Conservation (phyloP, 1,139 yeast species). For the Pneumocystis wakefieldiae region DNA sequence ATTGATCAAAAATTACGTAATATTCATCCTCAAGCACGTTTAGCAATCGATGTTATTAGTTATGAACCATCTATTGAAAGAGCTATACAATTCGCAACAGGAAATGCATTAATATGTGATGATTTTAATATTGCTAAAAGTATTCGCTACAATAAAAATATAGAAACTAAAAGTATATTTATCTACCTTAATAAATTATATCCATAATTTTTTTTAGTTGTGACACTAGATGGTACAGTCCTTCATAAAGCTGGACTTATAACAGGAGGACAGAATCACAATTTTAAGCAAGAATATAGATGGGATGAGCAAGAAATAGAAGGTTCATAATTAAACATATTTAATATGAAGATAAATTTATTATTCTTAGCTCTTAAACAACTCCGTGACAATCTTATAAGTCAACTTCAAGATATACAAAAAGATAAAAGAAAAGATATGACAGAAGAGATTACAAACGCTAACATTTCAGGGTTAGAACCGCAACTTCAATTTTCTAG, state of each 20-base stretch:
- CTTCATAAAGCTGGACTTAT: slow-evolving; percentile 76
- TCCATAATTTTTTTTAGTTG: slow-evolving; percentile 26
- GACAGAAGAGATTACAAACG: slow-evolving; percentile 41
- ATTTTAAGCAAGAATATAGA: slow-evolving; percentile 21
- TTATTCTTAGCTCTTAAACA: slow-evolving; percentile 30
- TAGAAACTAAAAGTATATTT: slow-evolving; percentile 36
- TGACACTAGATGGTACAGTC: slow-evolving; percentile 70
- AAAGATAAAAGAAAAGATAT: slow-evolving; percentile 40
- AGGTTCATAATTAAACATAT: slow-evolving; percentile 5
- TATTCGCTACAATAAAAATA: slow-evolving; percentile 50
- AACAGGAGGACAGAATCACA: slow-evolving; percentile 57
- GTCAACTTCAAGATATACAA: slow-evolving; percentile 39
- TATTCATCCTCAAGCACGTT: slow-evolving; percentile 40
- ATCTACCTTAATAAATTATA: not conserved
- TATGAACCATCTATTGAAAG: slow-evolving; percentile 55
- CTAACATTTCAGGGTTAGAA: slow-evolving; percentile 42
- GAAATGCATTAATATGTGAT: slow-evolving; percentile 71
- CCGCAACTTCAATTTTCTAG: slow-evolving; percentile 39
- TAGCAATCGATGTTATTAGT: slow-evolving; percentile 52
- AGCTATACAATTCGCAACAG: slow-evolving; percentile 70
- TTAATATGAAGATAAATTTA: not conserved
- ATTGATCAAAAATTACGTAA: slow-evolving; percentile 44
- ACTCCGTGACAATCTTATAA: slow-evolving; percentile 44
- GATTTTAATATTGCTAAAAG: slow-evolving; percentile 50
- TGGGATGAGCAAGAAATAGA: slow-evolving; percentile 70